Conservation (phyloP, 192 early-diverging fungal genomes). For the Podila minutissima region DNA sequence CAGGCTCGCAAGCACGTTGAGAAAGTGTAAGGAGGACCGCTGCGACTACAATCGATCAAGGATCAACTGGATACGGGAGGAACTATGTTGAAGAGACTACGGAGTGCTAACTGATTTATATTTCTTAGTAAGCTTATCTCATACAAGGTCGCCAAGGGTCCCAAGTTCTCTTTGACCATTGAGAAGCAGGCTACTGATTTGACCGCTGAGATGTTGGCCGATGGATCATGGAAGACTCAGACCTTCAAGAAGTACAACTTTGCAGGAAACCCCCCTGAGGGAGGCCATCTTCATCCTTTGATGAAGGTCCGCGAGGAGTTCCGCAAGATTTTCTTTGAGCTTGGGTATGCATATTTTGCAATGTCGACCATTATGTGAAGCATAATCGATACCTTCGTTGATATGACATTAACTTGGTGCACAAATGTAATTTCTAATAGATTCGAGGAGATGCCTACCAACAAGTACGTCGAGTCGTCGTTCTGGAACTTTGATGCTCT, state of each 20-base stretch:
- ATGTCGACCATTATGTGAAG: not conserved
- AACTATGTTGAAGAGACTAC: not conserved
- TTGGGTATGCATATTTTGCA: conserved; percentile 67
- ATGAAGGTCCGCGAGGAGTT: conserved; percentile 99
- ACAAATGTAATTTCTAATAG: conserved; percentile 18
- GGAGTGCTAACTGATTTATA: conserved; percentile 15
- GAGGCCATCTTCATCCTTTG: conserved; percentile 95
- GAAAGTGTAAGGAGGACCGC: conserved; percentile 62
- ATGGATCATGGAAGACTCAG: conserved; percentile 94
- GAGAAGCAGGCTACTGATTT: conserved; percentile 95
- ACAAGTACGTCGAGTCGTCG: conserved; percentile 94
- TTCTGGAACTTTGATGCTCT: conserved; percentile 99
- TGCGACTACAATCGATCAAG: not conserved
- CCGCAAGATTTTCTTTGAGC: conserved; percentile 98
- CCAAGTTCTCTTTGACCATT: conserved; percentile 86
- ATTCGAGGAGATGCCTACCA: conserved; percentile 99
- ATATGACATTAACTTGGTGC: not conserved
- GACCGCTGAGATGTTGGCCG: conserved; percentile 86
- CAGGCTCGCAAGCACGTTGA: conserved; percentile 80
- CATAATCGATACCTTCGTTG: not conserved
- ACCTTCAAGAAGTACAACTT: conserved; percentile 99
- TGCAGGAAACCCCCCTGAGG: conserved; percentile 84
- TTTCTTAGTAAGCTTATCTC: conserved; percentile 73
- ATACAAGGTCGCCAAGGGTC: conserved; percentile 88
- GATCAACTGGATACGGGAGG: not conserved